Base-by-base conservation (phyloP, 2,329 filamentous ascomycete genomes). In the Ceratocystis alfenasii region DNA sequence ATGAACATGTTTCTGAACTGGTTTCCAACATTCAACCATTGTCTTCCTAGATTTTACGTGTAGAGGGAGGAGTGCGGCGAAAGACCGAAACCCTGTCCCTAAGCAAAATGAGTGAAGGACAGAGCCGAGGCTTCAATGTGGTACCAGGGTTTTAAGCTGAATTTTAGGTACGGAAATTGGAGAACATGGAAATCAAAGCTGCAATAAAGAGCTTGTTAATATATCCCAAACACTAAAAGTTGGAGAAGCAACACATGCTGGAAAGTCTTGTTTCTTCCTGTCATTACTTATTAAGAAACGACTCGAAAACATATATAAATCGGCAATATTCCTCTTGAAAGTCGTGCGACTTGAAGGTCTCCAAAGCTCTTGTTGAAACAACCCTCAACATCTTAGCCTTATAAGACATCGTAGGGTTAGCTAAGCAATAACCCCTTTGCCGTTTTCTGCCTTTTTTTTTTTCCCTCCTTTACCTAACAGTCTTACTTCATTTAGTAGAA, bases 1-100 rank as follows among this genome's bases (percentile, higher is more conserved):
- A 68, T 66, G 66, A 68, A 68, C 66, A 68, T 68, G 66, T 64
- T 65, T 68, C 66, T 68, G 64, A 64, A 68, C 64, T 68, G 64
- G 63, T 68, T 61, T 68, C 64, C 64, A 62, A 64, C 41, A 53
- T 66, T 68, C 36, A 45, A 63, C 61, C 44, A 46, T 15, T 63
- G 15, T 48, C 41, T 62, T 45, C 30, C 30, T 41, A 17, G 17
- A 25, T 53, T 50, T 53, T n/a, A 22, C 15, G 46, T 50, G 22
- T 22, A 53, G n/a, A 53, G n/a, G n/a, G 22, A 30, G 0, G 30
- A 4, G 30, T 33, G 6, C 6, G 30, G 30, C 30, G 6, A 33
- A 33, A 7, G 30, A 10, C n/a, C n/a, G 10, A 3, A 50, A 53
- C n/a, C 36, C 12, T 41, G 36, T 5, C 36, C 36, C 36, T 41